A percentile compares a stretch with the other conserved stretches of the same genome.
Evolutionary conservation across 352 stramenopile species (phyloP).

Genomic region (Achlya hypogyna): DNA sequence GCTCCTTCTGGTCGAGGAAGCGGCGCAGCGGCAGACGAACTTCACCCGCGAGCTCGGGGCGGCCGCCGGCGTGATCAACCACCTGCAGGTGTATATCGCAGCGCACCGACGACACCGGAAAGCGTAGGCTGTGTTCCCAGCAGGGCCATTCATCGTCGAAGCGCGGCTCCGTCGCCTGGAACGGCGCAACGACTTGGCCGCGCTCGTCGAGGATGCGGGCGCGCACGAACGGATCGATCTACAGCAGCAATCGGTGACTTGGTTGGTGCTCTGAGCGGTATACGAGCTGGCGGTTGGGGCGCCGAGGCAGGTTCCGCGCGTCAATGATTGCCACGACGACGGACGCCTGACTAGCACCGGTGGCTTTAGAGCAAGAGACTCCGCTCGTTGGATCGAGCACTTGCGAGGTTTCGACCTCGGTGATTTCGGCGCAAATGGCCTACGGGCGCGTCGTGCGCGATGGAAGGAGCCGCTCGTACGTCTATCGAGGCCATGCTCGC

Average conservation of each 20-base stretch:
- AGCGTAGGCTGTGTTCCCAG: slow-evolving; percentile 31
- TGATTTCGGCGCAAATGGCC: neutral
- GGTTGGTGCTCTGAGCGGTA: neutral
- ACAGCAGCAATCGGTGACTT: neutral
- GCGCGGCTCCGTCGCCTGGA: slow-evolving; percentile 25
- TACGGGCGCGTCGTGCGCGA: neutral
- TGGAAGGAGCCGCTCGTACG: neutral
- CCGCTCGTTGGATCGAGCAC: neutral
- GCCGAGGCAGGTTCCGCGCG: slow-evolving; percentile 38
- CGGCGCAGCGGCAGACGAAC: slow-evolving; percentile 33
- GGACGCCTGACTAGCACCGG: slow-evolving; percentile 28
- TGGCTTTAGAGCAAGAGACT: neutral
- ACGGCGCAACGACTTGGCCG: slow-evolving; percentile 21
- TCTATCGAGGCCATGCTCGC: neutral
- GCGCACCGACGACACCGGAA: slow-evolving; percentile 34
- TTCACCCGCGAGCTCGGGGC: slow-evolving; percentile 42
- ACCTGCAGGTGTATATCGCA: slow-evolving; percentile 41
- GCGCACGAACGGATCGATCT: slow-evolving; percentile 53
- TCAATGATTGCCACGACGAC: slow-evolving; percentile 36
- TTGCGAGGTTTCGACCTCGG: neutral
- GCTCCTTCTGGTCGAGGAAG: slow-evolving; percentile 50
- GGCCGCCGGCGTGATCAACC: slow-evolving; percentile 30
- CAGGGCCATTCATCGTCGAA: slow-evolving; percentile 37
- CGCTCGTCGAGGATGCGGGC: slow-evolving; percentile 26
- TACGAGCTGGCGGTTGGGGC: slow-evolving; percentile 33